A percentile compares a stretch with the other conserved stretches of the same genome.
phyloP scores from a whole-genome alignment of 345 rosid species.

The Eucalyptus sp. region DNA sequence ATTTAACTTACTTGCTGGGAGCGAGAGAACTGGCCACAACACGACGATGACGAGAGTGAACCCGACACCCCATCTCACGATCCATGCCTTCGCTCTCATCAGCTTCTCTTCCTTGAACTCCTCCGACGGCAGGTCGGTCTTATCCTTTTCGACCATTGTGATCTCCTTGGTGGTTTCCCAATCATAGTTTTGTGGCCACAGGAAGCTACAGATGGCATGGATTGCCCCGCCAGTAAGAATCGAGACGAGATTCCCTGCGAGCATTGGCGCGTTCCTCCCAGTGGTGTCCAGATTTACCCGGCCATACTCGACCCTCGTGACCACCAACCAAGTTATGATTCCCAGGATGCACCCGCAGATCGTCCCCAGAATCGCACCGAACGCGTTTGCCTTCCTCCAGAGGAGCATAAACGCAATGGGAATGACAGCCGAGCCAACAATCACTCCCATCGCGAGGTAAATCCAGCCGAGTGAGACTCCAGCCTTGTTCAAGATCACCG shows the following conservation, averaged over 20 bases:
- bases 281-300: constrained; percentile 61
- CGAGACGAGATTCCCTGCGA: constrained; percentile 78
- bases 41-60: constrained; percentile 59
- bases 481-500: constrained; percentile 72
- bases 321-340: constrained; percentile 59
- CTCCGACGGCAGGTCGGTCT: constrained; percentile 34
- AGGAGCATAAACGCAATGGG: constrained; percentile 91
- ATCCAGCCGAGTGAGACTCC: constrained; percentile 97
- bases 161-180: constrained; percentile 84
- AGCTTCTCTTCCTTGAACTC: constrained; percentile 77
- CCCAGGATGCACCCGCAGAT: constrained; percentile 61
- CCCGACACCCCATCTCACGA: constrained; percentile 73
- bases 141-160: constrained; percentile 62
- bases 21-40: constrained; percentile 69
- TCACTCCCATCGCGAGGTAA: constrained; percentile 91
- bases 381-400: constrained; percentile 84
- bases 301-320: constrained; percentile 54
- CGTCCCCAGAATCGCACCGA: constrained; percentile 71
- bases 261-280: constrained; percentile 81
- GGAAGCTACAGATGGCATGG: constrained; percentile 54
- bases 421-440: constrained; percentile 83
- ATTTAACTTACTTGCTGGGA: constrained; percentile 56
- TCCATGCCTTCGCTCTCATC: constrained; percentile 64
- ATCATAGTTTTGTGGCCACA: constrained; percentile 65
- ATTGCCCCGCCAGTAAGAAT: constrained; percentile 65